Conservation (phyloP, 257 asterid genomes). For the Petunia secreta region DNA sequence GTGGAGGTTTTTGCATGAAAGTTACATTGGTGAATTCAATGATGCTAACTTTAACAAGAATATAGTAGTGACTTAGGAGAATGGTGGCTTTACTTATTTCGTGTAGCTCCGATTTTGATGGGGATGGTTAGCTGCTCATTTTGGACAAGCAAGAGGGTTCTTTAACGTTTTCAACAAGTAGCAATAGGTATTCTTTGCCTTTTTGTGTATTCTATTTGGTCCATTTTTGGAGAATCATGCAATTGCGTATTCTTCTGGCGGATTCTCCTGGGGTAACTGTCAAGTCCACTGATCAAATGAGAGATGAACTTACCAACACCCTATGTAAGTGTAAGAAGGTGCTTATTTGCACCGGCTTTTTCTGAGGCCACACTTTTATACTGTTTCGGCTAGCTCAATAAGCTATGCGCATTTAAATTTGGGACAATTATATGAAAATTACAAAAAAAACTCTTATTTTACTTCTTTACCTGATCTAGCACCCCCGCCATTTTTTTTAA, state of each 20-base stretch:
- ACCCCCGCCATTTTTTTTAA: too few species aligned
- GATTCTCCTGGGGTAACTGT: constrained; percentile 14
- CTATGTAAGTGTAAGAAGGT: too few species aligned
- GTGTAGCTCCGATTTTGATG: neutral
- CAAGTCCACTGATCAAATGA: neutral
- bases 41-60: neutral
- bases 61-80: neutral
- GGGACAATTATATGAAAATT: too few species aligned
- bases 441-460: too few species aligned
- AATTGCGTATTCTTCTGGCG: constrained; percentile 19
- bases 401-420: too few species aligned
- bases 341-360: too few species aligned
- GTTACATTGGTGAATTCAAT: neutral
- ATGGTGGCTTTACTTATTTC: neutral
- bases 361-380: too few species aligned
- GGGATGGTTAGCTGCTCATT: constrained; percentile 33
- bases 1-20: neutral
- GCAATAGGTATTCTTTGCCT: constrained; percentile 1
- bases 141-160: constrained; percentile 14
- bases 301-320: neutral
- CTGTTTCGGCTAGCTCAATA: too few species aligned
- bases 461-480: too few species aligned
- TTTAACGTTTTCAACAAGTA: neutral
- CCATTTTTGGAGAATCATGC: neutral
- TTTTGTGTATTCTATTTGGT: neutral